These are phyloP conservation scores for Pseudogymnoascus sp. DNA, from an alignment of 2,329 filamentous ascomycete species.

Conservation along the genomic window DNA sequence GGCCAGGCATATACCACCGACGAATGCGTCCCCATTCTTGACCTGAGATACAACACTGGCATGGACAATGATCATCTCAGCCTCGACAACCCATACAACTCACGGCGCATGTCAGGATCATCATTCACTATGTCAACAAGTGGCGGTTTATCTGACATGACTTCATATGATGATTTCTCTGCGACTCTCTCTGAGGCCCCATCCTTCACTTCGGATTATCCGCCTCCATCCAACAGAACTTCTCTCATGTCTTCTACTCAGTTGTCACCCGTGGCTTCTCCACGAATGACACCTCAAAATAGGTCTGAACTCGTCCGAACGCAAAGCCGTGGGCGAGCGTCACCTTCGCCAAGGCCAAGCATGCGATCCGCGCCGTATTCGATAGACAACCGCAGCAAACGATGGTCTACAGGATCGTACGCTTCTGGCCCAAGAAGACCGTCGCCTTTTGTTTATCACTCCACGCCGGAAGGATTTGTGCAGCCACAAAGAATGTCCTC, in stretches of 20 bases:
- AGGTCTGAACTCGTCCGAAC: slow-evolving; percentile 54
- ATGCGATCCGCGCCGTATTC: slow-evolving; percentile 64
- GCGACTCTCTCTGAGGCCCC: slow-evolving; percentile 57
- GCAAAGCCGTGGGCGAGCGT: slow-evolving; percentile 61
- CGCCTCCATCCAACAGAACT: slow-evolving; percentile 57
- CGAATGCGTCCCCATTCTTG: slow-evolving; percentile 54
- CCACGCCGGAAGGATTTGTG: slow-evolving; percentile 51
- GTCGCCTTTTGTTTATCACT: slow-evolving; percentile 55
- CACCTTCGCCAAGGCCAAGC: slow-evolving; percentile 60
- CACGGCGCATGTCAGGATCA: slow-evolving; percentile 61
- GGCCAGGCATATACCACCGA: slow-evolving; percentile 56
- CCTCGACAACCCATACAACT: slow-evolving; percentile 45
- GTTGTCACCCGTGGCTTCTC: slow-evolving; percentile 65
- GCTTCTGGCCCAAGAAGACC: slow-evolving; percentile 48
- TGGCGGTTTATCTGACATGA: slow-evolving; percentile 57
- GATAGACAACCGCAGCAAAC: slow-evolving; percentile 60
- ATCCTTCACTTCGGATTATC: slow-evolving; percentile 52
- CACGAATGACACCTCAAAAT: slow-evolving; percentile 53
- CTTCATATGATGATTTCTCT: slow-evolving; percentile 64
- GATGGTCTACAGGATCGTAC: slow-evolving; percentile 72
- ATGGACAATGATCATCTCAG: slow-evolving; percentile 43
- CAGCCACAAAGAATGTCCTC: slow-evolving; percentile 45
- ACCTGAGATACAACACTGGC: slow-evolving; percentile 44
- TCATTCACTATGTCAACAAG: slow-evolving; percentile 66
- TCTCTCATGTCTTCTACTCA: slow-evolving; percentile 65